Conservation (phyloP, 495 filamentous ascomycete genomes). For the Neurospora africana region DNA sequence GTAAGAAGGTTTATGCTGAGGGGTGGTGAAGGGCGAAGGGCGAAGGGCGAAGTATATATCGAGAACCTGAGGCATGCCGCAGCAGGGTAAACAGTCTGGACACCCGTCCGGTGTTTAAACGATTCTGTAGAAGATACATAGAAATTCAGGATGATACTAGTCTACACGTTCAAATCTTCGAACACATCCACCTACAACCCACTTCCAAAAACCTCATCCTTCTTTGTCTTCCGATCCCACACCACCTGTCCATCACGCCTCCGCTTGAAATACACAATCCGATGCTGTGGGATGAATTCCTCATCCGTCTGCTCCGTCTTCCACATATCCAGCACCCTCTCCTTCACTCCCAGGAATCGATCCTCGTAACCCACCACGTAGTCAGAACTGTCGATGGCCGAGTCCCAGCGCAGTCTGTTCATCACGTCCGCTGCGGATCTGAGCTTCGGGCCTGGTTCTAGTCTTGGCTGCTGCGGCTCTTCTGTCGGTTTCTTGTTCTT, state of each 20-base stretch:
- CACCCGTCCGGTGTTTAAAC: too few species aligned
- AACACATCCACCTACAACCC: slow-evolving; percentile 4
- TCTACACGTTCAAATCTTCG: neutral
- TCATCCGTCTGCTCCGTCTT: slow-evolving; percentile 69
- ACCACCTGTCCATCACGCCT: slow-evolving; percentile 47
- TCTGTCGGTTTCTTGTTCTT: slow-evolving; percentile 10
- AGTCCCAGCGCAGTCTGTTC: slow-evolving; percentile 64
- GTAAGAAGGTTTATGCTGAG: neutral
- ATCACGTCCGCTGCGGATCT: slow-evolving; percentile 51
- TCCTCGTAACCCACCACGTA: slow-evolving; percentile 70
- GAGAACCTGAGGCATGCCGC: neutral
- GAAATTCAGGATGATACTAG: neutral
- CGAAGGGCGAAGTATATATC: neutral
- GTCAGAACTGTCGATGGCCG: slow-evolving; percentile 45
- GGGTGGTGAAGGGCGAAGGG: neutral
- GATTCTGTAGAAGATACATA: neutral
- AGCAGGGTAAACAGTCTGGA: too few species aligned
- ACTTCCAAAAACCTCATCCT: slow-evolving; percentile 35
- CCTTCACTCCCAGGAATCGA: slow-evolving; percentile 54
- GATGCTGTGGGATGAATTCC: slow-evolving; percentile 76
- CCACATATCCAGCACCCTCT: slow-evolving; percentile 55
- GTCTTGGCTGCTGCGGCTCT: neutral
- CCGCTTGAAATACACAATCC: slow-evolving; percentile 61
- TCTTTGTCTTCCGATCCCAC: slow-evolving; percentile 43
- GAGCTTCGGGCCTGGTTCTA: slow-evolving; percentile 21